Percentiles rank a stretch among this genome's conserved stretches.
phyloP scores from a whole-genome alignment of 495 filamentous ascomycete species.

The Cryomyces minteri region DNA sequence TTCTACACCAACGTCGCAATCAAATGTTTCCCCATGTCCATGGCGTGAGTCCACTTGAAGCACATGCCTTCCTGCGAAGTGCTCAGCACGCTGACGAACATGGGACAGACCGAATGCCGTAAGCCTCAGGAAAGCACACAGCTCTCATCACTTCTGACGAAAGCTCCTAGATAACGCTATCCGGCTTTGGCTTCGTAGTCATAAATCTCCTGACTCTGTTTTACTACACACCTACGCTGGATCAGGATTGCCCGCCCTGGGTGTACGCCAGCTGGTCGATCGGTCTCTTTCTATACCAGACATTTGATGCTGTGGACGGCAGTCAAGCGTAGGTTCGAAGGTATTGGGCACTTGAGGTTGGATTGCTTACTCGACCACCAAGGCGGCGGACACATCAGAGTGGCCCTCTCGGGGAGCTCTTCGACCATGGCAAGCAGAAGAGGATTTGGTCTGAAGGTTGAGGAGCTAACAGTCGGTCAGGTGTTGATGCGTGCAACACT shows the following conservation, averaged over 20 bases:
- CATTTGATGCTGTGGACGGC: conserved; percentile 93
- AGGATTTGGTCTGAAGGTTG: not conserved
- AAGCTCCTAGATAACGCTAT: conserved; percentile 54
- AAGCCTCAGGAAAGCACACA: conserved; percentile 16
- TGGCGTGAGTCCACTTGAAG: conserved; percentile 46
- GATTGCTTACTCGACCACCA: conserved; percentile 12
- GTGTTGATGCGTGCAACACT: conserved; percentile 90
- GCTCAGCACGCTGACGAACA: conserved; percentile 5
- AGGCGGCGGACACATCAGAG: conserved; percentile 70
- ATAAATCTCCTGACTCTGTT: conserved; percentile 83
- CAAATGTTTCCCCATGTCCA: conserved; percentile 80
- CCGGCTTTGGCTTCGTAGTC: conserved; percentile 81
- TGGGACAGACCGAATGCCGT: conserved; percentile 38
- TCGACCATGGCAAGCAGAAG: conserved; percentile 55
- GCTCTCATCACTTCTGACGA: too few species aligned
- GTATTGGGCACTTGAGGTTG: not conserved
- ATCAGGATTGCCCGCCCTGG: conserved; percentile 85
- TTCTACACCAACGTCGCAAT: conserved; percentile 95
- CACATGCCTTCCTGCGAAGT: not conserved
- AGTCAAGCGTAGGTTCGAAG: conserved; percentile 55
- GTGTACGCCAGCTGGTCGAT: conserved; percentile 84
- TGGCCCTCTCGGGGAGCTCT: conserved; percentile 86
- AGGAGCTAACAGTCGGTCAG: conserved; percentile 17
- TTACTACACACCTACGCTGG: conserved; percentile 90
- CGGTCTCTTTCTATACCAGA: conserved; percentile 91